Conservation (phyloP, 345 rosid genomes). For the Pugionium cornutum region DNA sequence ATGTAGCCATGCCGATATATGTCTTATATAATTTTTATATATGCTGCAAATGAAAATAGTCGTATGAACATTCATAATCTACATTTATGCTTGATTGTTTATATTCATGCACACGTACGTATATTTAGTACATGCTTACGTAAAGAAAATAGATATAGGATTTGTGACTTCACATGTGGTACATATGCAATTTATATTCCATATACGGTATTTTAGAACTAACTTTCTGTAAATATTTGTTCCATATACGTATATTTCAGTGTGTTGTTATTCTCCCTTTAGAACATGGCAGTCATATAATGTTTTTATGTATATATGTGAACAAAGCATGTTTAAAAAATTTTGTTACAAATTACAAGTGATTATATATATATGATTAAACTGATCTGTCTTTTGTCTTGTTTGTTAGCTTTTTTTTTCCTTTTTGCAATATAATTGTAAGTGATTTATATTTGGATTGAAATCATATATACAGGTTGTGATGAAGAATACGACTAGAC, state of each 20-base stretch:
- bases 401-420: neutral
- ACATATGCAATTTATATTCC: conserved; percentile 10
- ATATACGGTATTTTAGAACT: neutral
- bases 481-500: conserved; percentile 62
- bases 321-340: neutral
- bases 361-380: too few species aligned
- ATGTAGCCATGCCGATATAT: neutral
- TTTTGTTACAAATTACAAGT: conserved; percentile 19
- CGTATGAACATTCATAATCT: neutral
- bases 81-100: neutral
- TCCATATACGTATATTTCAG: too few species aligned
- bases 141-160: neutral
- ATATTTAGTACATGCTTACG: conserved; percentile 8
- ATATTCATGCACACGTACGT: neutral
- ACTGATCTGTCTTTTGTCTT: neutral
- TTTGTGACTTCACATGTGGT: conserved; percentile 5
- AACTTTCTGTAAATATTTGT: neutral
- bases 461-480: conserved; percentile 51
- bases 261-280: too few species aligned
- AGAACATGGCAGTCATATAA: neutral
- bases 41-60: neutral
- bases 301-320: neutral
- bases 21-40: neutral
- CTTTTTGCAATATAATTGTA: conserved; percentile 12
- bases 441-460: conserved; percentile 15